Evolutionary conservation across 169 alveolate species (phyloP), one percentile per base, ranked within the genome.

Genomic region (Perkinsus chesapeaki): DNA sequence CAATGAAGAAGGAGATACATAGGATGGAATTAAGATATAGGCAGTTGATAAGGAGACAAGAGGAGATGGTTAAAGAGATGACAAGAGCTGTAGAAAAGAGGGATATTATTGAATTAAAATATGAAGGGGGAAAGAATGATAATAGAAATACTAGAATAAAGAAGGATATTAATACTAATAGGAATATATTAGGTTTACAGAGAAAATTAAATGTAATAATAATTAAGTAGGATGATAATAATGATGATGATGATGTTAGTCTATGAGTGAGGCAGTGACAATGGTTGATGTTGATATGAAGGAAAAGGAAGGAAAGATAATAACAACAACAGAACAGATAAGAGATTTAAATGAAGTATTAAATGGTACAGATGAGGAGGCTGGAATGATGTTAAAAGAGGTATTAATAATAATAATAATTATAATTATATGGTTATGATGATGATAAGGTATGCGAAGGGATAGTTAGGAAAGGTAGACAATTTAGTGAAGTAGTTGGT

Each of bases 1-100:
- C 96, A 37, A 95, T 97, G 96, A 96, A 96, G 92, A 96, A 96
- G 93, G 97, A 96, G 94, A 96, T 97, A 73, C 98, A 97, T 94
- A 95, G 97, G 96, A 97, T 96, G 97, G 97, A 97, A 93, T 93
- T 96, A 36, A 96, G 97, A 93, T 95, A 95, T 72, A 97, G 96
- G 92, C 95, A 95, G 37, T 92, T 96, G 39, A 95, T 96, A 91
- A 96, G 96, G 92, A 96, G 95, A 39, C 96, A 97, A 94, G 98
- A 96, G 93, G 93, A 96, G 92, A 95, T 97, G 92, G 97, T 97
- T 12, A 96, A 96, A 92, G 97, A 96, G 92, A 97, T 97, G 98
- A 98, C 96, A 92, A 96, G 98, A 94, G 96, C 82, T 60, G 82
- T 60, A 0, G 82, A 60, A 0, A 60, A 60, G 82, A 60, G 82